Conservation (phyloP, 805 yeast genomes). For the Sugiyamaella qingdaonensis region DNA sequence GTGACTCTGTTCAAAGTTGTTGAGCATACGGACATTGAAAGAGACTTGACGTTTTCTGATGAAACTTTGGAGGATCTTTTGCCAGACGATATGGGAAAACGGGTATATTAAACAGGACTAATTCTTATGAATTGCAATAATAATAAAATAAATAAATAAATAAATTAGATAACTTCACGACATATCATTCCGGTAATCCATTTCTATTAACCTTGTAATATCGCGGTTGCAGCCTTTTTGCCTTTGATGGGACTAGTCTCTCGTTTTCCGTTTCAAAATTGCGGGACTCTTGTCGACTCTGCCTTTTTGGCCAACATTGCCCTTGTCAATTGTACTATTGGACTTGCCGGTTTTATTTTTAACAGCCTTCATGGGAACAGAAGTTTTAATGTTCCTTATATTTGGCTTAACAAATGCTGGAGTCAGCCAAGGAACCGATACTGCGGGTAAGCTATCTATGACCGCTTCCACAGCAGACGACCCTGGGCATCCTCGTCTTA, state of each 20-base stretch:
- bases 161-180: too few relatives aligned
- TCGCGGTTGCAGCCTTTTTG: too few relatives aligned
- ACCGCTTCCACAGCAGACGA: neutral
- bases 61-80: slow-evolving; percentile 10
- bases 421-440: slow-evolving; percentile 13
- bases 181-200: too few relatives aligned
- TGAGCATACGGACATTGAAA: slow-evolving; percentile 11
- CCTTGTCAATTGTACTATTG: too few relatives aligned
- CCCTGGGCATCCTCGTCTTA: slow-evolving; percentile 5
- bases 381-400: neutral
- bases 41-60: slow-evolving; percentile 10
- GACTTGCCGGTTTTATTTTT: neutral
- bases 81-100: slow-evolving; percentile 5
- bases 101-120: neutral
- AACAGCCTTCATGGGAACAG: neutral
- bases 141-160: too few relatives aligned
- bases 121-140: too few relatives aligned
- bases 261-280: too few relatives aligned
- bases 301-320: too few relatives aligned
- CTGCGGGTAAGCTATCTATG: slow-evolving; percentile 2
- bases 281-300: too few relatives aligned
- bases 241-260: too few relatives aligned
- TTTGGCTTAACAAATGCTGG: neutral
- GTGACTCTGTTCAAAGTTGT: slow-evolving; percentile 7
- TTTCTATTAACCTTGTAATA: too few relatives aligned